Percentiles rank a stretch among this genome's conserved stretches.
Conservation (phyloP, 257 asterid genomes). For the Solanum gandarillasii region DNA sequence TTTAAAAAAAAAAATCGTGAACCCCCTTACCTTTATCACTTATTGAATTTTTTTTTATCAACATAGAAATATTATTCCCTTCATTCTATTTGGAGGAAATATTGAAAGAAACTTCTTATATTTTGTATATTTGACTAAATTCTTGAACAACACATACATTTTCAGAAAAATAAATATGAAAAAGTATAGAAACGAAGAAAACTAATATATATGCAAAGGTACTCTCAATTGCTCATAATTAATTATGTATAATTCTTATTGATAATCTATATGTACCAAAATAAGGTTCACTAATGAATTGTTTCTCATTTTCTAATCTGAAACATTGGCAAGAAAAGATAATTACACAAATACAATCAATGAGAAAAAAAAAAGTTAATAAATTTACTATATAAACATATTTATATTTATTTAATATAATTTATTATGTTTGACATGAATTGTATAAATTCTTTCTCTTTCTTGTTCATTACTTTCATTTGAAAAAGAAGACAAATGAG, state of each 20-base stretch:
- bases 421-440: background rate
- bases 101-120: background rate
- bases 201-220: too few species aligned
- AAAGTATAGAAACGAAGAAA: background rate
- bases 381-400: too few species aligned
- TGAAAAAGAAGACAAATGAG: background rate
- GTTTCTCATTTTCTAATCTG: background rate
- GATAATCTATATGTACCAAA: too few species aligned
- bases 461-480: background rate
- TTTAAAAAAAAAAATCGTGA: background rate
- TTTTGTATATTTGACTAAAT: background rate
- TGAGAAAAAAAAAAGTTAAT: background rate
- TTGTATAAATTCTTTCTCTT: too few species aligned
- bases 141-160: background rate
- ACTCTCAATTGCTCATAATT: background rate
- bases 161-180: background rate
- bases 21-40: background rate
- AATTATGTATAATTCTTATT: background rate
- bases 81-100: background rate
- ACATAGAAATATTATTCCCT: background rate
- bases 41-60: background rate
- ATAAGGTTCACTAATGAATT: background rate
- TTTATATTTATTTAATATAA: too few species aligned
- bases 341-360: background rate
- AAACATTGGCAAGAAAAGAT: background rate